A percentile compares a stretch with the other conserved stretches of the same genome.
Evolutionary conservation across 441 rosid species (phyloP).

Genomic region (Viola pubescens): DNA sequence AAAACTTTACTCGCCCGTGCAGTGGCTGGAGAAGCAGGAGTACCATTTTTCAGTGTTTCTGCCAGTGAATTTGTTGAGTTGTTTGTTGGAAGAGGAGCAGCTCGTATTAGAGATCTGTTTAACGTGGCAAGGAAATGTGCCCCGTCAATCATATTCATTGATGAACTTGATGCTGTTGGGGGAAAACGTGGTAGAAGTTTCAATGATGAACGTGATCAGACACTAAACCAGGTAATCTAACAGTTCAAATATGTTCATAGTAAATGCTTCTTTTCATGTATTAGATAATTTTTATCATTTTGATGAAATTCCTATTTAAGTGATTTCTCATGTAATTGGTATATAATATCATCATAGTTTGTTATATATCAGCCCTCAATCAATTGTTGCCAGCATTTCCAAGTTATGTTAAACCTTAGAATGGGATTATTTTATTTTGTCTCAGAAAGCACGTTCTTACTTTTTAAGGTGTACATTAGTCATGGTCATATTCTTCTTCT

Average conservation of each 20-base stretch:
- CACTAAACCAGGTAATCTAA: slow-evolving; percentile 69
- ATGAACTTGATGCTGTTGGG: slow-evolving; percentile 85
- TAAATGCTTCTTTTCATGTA: neutral
- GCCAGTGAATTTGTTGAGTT: slow-evolving; percentile 94
- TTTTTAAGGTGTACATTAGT: too few relatives aligned
- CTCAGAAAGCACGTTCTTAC: too few relatives aligned
- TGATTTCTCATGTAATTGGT: neutral
- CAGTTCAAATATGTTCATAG: slow-evolving; percentile 1
- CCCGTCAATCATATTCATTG: slow-evolving; percentile 79
- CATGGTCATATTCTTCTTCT: too few relatives aligned
- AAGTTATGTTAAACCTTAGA: too few relatives aligned
- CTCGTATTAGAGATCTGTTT: slow-evolving; percentile 87
- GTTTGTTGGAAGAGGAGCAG: slow-evolving; percentile 97
- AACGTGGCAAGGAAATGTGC: slow-evolving; percentile 58
- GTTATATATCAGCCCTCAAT: too few relatives aligned
- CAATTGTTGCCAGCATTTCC: too few relatives aligned
- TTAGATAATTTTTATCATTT: neutral
- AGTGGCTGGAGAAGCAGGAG: slow-evolving; percentile 95
- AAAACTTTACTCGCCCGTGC: slow-evolving; percentile 96
- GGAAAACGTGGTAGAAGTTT: slow-evolving; percentile 95
- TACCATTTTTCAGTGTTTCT: slow-evolving; percentile 84
- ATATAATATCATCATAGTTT: neutral
- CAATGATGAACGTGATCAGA: slow-evolving; percentile 96
- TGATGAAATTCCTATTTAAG: slow-evolving; percentile 5
- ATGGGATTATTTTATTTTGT: too few relatives aligned